Evolutionary conservation across 306 rosid genomes (phyloP), one percentile per base, ranked within the genome.

Genomic region (Myrica gale): DNA sequence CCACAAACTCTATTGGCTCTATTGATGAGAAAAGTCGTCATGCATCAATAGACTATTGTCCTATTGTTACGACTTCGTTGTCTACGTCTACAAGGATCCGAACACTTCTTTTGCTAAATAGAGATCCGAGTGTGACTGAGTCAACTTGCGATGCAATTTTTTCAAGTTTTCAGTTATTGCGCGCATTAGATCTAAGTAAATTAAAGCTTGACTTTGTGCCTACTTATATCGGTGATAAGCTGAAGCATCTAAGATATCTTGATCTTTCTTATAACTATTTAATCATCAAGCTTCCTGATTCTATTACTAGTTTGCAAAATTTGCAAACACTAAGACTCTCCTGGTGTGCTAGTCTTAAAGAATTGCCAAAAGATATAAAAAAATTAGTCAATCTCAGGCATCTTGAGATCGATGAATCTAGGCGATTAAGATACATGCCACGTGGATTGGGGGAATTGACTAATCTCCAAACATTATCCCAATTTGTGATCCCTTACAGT

Each of bases 281-380:
- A 15, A 7, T 5, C n/a, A n/a, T n/a, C n/a, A n/a, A 41, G 13
- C 50, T 67, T 11, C 51, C 32, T 1, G 1, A 5, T 16, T 44
- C 71, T 39, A 9, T 44, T 5, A 67, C 72, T 26, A 67, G 21
- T 12, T 12, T 67, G 26, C 72, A 42, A 1, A 42, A 67, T n/a
- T 67, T 67, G 72, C 72, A 67, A 10, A 67, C 72, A 5, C 50
- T 67, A 3, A 55, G 0, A 19, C 50, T 55, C 7, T 5, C 0
- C n/a, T n/a, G n/a, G n/a, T n/a, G n/a, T n/a, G n/a, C n/a, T n/a
- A n/a, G n/a, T n/a, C n/a, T n/a, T n/a, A n/a, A n/a, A n/a, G n/a
- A n/a, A n/a, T 41, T 77, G 47, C 79, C 85, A 0, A 69, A 48
- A 21, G 19, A 74, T 13, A 23, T 82, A 1, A 1, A 7, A 7